Percentiles rank a stretch among this genome's conserved stretches.
These are phyloP conservation scores for Purshia tridentata DNA, from an alignment of 306 rosid species.

Conservation along the genomic window DNA sequence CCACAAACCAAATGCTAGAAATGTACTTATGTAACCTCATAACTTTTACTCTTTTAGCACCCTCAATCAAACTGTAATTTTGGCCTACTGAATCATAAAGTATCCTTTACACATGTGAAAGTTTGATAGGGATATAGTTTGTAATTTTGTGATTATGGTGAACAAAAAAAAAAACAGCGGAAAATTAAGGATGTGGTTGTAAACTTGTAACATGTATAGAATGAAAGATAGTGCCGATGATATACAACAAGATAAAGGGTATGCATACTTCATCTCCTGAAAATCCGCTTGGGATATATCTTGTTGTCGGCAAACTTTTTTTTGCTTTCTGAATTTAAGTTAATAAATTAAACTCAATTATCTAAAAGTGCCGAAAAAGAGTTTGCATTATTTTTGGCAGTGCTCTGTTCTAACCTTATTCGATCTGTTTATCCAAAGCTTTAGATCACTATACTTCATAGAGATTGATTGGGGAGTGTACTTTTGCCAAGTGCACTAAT, in stretches of 20 bases:
- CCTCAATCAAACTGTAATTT: too few species aligned
- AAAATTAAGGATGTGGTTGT: background rate
- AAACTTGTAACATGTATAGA: background rate
- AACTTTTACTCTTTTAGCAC: too few species aligned
- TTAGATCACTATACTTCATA: background rate
- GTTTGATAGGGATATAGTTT: too few species aligned
- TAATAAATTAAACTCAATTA: background rate
- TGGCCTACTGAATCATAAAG: too few species aligned
- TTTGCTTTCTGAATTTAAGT: background rate
- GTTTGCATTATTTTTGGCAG: background rate
- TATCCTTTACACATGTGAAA: too few species aligned
- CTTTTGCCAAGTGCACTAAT: too few species aligned
- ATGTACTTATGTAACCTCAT: too few species aligned
- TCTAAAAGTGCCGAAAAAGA: background rate
- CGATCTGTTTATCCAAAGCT: background rate
- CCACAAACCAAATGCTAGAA: too few species aligned
- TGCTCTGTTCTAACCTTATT: background rate
- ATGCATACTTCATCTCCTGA: constrained; percentile 6
- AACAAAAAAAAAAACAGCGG: too few species aligned
- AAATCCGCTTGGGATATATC: constrained; percentile 16
- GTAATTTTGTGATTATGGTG: too few species aligned
- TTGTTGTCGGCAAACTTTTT: constrained; percentile 16
- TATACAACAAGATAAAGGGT: background rate
- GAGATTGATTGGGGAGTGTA: background rate
- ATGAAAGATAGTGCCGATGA: background rate